Base-by-base conservation (phyloP, 306 rosid species). In the Inga leiocalycina region DNA sequence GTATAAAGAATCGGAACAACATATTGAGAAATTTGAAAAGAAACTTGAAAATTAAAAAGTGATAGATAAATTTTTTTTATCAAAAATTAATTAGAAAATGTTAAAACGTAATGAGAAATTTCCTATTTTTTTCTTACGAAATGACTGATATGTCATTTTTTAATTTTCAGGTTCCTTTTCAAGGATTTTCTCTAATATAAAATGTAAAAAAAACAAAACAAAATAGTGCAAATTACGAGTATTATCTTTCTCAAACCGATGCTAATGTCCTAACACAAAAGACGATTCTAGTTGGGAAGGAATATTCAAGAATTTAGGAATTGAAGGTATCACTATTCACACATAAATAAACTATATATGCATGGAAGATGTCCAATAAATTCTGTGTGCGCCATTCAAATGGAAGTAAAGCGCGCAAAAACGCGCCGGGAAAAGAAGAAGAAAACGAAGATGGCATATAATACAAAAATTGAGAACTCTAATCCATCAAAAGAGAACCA, bases 401-500 rank as follows among this genome's bases (percentile, higher is more conserved):
- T 20, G 37, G 8, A 44, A n/a, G 54, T 0, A 14, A 32, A 14
- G 39, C 37, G 16, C 17, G 46, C 17, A 34, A 14, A 3, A 12
- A 32, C 14, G 56, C 56, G 51, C 16, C 51, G 51, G 15, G 4
- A 46, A 46, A 16, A 67, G 5, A 22, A 9, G 15, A 3, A 6
- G 8, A 46, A 65, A 70, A 61, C 54, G 34, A 76, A 34, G 3
- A 66, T 41, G 35, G 24, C 20, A 74, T 52, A 30, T 52, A 30
- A 46, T 16, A 44, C 2, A 76, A 56, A 52, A 45, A 45, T 7
- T 35, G 1, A 75, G 45, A 37, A 45, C 19, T 30, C 76, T 81
- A 88, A 66, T 51, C 83, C 81, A 90, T 80, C 91, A 94, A 79
- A 84, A 81, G 91, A 27, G 87, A 83, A 4, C 94, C 91, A 13